Percentiles rank a stretch among this genome's conserved stretches.
Evolutionary conservation across 345 rosid genomes (phyloP).

Genomic region (Gossypium longicalyx): DNA sequence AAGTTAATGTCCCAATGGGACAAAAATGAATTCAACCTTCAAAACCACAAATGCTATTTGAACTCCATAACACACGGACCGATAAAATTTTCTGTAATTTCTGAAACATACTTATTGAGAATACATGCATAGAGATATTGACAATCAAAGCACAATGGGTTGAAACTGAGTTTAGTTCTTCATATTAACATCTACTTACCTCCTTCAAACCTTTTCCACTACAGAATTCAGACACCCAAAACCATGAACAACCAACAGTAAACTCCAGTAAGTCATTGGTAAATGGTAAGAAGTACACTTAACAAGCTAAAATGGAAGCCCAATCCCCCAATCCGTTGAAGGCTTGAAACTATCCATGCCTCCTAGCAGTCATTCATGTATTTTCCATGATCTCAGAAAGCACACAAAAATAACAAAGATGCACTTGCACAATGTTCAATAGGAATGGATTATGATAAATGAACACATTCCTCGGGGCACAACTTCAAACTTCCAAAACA

Average conservation of each 20-base stretch:
- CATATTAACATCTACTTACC: neutral
- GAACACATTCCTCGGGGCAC: neutral
- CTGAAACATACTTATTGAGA: neutral
- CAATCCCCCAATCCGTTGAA: neutral
- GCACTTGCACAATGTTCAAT: neutral
- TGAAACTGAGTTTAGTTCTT: neutral
- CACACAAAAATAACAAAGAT: neutral
- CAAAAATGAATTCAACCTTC: neutral
- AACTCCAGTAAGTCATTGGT: neutral
- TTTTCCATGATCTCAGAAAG: neutral
- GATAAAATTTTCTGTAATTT: neutral
- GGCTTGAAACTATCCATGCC: neutral
- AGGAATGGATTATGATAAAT: neutral
- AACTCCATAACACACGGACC: neutral
- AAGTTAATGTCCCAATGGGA: neutral
- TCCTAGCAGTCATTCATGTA: neutral
- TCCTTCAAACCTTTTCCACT: neutral
- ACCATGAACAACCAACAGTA: neutral
- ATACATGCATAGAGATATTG: neutral
- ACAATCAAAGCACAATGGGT: neutral
- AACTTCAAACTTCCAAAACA: neutral
- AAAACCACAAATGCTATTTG: neutral
- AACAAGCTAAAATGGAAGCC: neutral
- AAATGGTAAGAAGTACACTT: neutral
- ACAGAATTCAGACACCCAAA: neutral